Percentiles rank a stretch among this genome's conserved stretches.
Evolutionary conservation across 139 green algal genomes (phyloP).

Genomic region (Volvox reticuliferus): DNA sequence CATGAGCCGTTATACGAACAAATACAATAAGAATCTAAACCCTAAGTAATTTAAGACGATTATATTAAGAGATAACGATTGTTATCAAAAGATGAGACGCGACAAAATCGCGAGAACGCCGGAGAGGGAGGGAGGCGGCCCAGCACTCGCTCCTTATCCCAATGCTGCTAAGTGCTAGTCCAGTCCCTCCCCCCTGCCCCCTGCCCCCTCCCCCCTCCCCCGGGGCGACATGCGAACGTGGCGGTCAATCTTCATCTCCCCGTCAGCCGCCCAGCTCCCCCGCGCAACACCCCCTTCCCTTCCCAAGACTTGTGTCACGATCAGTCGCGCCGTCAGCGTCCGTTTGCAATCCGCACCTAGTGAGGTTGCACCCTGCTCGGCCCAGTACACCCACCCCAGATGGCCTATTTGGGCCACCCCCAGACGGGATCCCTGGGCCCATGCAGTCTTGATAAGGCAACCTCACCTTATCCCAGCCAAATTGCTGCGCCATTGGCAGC

Average conservation of each 20-base stretch:
- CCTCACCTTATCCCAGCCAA: conserved; percentile 75
- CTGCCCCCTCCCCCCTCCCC: too few species aligned
- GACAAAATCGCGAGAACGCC: neutral
- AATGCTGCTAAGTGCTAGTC: neutral
- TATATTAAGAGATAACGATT: too few species aligned
- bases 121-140: neutral
- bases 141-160: neutral
- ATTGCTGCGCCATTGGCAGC: conserved; percentile 80
- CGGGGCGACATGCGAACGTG: neutral
- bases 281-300: neutral
- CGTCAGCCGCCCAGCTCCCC: neutral
- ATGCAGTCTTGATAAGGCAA: too few species aligned
- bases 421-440: too few species aligned
- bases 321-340: too few species aligned
- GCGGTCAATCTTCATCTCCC: neutral
- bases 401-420: neutral
- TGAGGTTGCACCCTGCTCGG: too few species aligned
- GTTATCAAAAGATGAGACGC: too few species aligned
- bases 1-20: too few species aligned
- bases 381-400: neutral
- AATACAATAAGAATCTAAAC: too few species aligned
- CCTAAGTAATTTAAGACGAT: too few species aligned
- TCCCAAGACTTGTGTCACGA: too few species aligned
- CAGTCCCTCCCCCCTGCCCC: neutral
- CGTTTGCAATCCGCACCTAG: too few species aligned